These are phyloP conservation scores for Macrocybe sp. DNA, from an alignment of 1,284 basidiomycete species.

Conservation along the genomic window DNA sequence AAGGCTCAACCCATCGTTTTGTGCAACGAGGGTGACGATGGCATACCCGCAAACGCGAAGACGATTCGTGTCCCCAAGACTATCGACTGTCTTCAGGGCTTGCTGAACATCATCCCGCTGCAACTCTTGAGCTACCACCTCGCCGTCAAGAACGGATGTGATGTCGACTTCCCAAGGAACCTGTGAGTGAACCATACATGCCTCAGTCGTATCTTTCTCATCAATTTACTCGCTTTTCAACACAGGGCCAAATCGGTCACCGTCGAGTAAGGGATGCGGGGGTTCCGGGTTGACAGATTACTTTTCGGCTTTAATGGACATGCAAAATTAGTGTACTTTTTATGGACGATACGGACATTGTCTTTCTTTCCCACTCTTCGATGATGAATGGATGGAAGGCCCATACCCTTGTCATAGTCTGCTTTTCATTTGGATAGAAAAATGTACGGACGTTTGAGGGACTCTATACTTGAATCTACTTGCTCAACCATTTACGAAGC, in stretches of 20 bases:
- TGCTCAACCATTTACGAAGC: too few relatives aligned
- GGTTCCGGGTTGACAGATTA: too few relatives aligned
- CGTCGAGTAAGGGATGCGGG: constrained; percentile 58
- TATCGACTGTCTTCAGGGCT: constrained; percentile 92
- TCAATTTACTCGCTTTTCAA: constrained; percentile 11
- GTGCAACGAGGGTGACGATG: constrained; percentile 91
- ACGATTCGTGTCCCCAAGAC: constrained; percentile 93
- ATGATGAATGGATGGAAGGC: too few relatives aligned
- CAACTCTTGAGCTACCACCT: constrained; percentile 97
- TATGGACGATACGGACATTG: neutral
- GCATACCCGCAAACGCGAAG: constrained; percentile 71
- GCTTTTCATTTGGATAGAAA: too few relatives aligned
- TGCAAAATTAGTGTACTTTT: constrained; percentile 3
- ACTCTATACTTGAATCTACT: constrained; percentile 26
- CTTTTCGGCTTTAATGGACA: too few relatives aligned
- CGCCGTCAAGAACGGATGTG: constrained; percentile 92
- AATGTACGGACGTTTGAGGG: too few relatives aligned
- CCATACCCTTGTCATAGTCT: too few relatives aligned
- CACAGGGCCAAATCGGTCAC: constrained; percentile 80
- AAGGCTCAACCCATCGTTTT: constrained; percentile 96
- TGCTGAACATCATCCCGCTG: constrained; percentile 95
- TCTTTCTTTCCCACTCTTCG: too few relatives aligned
- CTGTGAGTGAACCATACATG: constrained; percentile 47
- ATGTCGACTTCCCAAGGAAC: constrained; percentile 99
- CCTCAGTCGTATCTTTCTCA: constrained; percentile 7